Evolutionary conservation across 2,329 filamentous ascomycete genomes (phyloP), one percentile per base, ranked within the genome.

Genomic region (Fusarium chuoi): DNA sequence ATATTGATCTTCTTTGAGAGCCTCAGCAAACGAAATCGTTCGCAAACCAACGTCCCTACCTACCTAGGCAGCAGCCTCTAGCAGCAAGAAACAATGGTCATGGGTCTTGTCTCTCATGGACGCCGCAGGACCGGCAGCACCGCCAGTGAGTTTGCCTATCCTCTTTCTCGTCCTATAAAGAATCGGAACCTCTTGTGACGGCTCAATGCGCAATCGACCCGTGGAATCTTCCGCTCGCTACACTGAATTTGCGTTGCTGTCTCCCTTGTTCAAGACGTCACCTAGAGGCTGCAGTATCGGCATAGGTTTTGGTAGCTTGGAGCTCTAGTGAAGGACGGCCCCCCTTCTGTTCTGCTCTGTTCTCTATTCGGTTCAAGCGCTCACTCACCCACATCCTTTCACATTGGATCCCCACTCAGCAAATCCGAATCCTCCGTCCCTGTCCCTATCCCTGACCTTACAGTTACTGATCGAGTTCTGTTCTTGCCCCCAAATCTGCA

Each of bases 41-140:
- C 24, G 42, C 56, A 39, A 51, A 39, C 49, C 42, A 55, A 62
- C 46, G 42, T 56, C 60, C 46, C 38, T 22, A 46, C 46, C 38
- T 20, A 46, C 45, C 26, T 58, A 74, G 69, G 66, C 68, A 63
- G 56, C 57, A 71, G 51, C 65, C 60, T 48, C 17, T 58, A 71
- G 46, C 24, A 59, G 59, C 39, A 28, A 36, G 49, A 22, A 28
- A 69, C 55, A 77, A 81, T 81, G 80, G 79, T 80, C 68, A 77
- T 81, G 78, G 78, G 78, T 68, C 77, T 81, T 36, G 79, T 80
- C 41, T 79, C 80, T 55, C 74, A 75, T 62, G 77, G 78, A 41
- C 80, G 79, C 60, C 79, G 79, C 65, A 80, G 79, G 64, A 74
- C 80, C 62, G 71, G 75, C 75, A 78, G 76, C 68, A 77, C 78